Percentiles rank a stretch among this genome's conserved stretches.
Conservation (phyloP, 2,329 filamentous ascomycete species). For the Leptographium galeiforme region DNA sequence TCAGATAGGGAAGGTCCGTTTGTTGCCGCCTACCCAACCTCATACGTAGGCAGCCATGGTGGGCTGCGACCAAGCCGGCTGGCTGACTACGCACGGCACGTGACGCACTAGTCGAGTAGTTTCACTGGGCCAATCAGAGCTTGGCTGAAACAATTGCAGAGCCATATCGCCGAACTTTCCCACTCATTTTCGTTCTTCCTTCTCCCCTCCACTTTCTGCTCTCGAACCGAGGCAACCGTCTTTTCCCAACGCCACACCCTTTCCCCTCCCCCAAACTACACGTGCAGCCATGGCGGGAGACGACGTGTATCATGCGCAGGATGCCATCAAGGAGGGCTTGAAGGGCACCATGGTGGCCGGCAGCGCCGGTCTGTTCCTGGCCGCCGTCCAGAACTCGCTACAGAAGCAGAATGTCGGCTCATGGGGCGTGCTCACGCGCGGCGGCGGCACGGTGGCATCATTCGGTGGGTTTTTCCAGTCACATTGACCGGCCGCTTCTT, state of each 20-base stretch:
- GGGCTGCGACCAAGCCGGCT: background rate
- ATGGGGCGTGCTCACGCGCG: constrained; percentile 66
- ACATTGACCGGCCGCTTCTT: background rate
- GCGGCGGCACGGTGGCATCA: constrained; percentile 57
- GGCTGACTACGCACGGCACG: constrained; percentile 7
- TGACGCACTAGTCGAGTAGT: background rate
- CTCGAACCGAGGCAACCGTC: background rate
- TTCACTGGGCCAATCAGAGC: constrained; percentile 9
- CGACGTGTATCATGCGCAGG: constrained; percentile 25
- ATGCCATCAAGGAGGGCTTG: constrained; percentile 44
- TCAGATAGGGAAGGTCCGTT: background rate
- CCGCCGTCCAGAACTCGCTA: constrained; percentile 68
- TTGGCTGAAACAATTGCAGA: constrained; percentile 8
- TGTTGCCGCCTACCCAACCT: background rate
- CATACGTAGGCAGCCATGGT: background rate
- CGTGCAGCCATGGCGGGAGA: constrained; percentile 18
- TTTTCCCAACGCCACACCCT: background rate
- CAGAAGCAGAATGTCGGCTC: constrained; percentile 69
- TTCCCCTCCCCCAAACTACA: background rate
- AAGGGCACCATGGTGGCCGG: constrained; percentile 43
- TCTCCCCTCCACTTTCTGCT: background rate
- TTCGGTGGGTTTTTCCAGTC: constrained; percentile 36
- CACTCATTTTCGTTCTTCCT: constrained; percentile 3
- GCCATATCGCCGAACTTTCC: constrained; percentile 10
- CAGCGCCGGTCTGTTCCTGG: constrained; percentile 39